Percentiles rank a stretch among this genome's conserved stretches.
phyloP scores from a whole-genome alignment of 2,329 filamentous ascomycete species.

The Trichoderma koningiopsis region DNA sequence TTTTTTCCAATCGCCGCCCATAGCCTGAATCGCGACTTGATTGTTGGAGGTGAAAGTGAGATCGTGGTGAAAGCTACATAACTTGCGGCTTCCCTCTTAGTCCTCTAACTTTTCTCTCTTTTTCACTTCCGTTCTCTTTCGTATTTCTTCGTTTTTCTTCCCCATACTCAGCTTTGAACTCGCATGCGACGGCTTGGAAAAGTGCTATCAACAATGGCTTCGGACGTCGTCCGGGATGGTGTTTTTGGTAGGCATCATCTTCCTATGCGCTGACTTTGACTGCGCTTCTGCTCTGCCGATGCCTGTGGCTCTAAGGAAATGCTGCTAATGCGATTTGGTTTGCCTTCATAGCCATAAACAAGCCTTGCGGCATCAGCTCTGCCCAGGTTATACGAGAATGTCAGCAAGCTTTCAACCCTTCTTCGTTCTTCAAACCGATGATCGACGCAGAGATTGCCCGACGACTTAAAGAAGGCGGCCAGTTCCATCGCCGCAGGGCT shows the following conservation, averaged over 20 bases:
- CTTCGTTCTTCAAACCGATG: slow-evolving; percentile 76
- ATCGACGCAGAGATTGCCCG: slow-evolving; percentile 63
- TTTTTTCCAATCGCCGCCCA: slow-evolving; percentile 14
- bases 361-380: slow-evolving; percentile 83
- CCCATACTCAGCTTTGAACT: slow-evolving; percentile 58
- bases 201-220: slow-evolving; percentile 53
- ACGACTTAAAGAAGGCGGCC: slow-evolving; percentile 59
- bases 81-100: slow-evolving; percentile 10
- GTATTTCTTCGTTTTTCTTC: slow-evolving; percentile 53
- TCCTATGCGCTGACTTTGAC: background rate
- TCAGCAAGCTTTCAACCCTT: slow-evolving; percentile 81
- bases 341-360: slow-evolving; percentile 74
- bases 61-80: slow-evolving; percentile 49
- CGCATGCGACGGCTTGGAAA: slow-evolving; percentile 39
- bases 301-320: background rate
- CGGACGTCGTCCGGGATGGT: slow-evolving; percentile 56
- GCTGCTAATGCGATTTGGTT: slow-evolving; percentile 16
- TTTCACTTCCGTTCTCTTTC: background rate
- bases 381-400: slow-evolving; percentile 89
- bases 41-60: slow-evolving; percentile 55
- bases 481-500: slow-evolving; percentile 60
- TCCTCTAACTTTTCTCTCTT: background rate
- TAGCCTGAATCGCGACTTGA: slow-evolving; percentile 44
- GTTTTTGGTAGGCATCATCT: slow-evolving; percentile 54
- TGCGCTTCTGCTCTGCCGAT: background rate